These are phyloP conservation scores for Lonicera japonica DNA, from an alignment of 129 eudicot species.

Conservation along the genomic window DNA sequence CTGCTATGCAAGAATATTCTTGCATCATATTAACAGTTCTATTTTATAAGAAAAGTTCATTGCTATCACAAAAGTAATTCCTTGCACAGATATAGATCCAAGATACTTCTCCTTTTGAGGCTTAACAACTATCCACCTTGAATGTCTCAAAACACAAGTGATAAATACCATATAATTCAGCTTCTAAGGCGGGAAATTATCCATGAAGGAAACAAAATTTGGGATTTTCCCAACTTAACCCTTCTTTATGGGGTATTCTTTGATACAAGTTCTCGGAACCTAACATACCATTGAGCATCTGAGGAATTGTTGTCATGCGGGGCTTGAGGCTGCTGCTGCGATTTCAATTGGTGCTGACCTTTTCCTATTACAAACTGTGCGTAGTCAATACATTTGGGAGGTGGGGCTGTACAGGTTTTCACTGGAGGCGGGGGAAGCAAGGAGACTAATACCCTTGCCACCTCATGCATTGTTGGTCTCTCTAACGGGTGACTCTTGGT, in stretches of 20 bases:
- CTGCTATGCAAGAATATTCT: too few relatives aligned
- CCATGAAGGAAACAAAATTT: constrained; percentile 11
- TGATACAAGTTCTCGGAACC: constrained; percentile 67
- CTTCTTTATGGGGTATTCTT: constrained; percentile 35
- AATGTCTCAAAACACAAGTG: neutral
- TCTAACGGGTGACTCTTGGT: constrained; percentile 62
- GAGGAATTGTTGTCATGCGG: constrained; percentile 39
- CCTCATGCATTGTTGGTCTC: constrained; percentile 88
- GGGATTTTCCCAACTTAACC: constrained; percentile 1
- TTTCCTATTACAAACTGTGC: constrained; percentile 40
- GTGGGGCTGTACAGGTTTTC: constrained; percentile 14
- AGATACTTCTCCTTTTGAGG: neutral
- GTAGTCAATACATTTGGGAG: constrained; percentile 34
- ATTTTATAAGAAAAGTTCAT: too few relatives aligned
- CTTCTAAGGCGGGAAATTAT: neutral
- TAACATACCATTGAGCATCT: constrained; percentile 72
- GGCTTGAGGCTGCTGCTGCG: constrained; percentile 22
- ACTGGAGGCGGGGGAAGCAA: constrained; percentile 45
- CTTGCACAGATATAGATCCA: neutral
- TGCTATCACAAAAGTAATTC: neutral
- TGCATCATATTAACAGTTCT: too few relatives aligned
- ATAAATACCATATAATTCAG: too few relatives aligned
- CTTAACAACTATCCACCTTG: neutral
- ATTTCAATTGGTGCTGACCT: constrained; percentile 17
- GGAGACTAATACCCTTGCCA: constrained; percentile 52